These are phyloP conservation scores for Marvania coccoides DNA, from an alignment of 139 green algal genomes.

Conservation along the genomic window DNA sequence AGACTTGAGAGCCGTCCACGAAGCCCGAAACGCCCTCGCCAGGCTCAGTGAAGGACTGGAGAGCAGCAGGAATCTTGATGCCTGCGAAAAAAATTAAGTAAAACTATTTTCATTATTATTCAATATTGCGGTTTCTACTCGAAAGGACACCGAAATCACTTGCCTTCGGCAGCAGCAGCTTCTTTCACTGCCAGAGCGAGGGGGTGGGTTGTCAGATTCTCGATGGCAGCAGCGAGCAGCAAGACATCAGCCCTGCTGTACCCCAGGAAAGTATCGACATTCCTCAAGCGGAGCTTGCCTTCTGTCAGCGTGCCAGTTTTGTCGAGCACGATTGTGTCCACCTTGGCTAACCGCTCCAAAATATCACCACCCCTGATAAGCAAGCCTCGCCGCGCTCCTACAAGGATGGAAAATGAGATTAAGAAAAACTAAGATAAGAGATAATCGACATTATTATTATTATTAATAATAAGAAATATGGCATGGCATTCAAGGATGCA, in stretches of 20 bases:
- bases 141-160: no score
- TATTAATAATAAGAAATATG: no score
- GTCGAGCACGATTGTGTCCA: slow-evolving; percentile 87
- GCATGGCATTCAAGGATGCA: no score
- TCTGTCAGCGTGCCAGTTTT: slow-evolving; percentile 95
- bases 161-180: slow-evolving; percentile 34
- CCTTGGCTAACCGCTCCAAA: slow-evolving; percentile 64
- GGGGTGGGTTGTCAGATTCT: slow-evolving; percentile 71
- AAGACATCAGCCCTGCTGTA: slow-evolving; percentile 24
- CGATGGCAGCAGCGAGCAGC: slow-evolving; percentile 72
- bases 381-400: slow-evolving; percentile 62
- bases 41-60: slow-evolving; percentile 40
- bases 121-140: no score
- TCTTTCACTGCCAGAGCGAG: slow-evolving; percentile 68
- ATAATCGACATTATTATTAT: no score
- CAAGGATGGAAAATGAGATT: not conserved
- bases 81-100: not conserved
- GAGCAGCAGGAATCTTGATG: slow-evolving; percentile 18
- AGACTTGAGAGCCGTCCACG: slow-evolving; percentile 45
- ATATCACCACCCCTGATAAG: slow-evolving; percentile 84
- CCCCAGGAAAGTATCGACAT: not conserved
- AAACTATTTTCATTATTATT: no score
- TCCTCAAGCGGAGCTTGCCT: slow-evolving; percentile 30
- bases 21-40: slow-evolving; percentile 46
- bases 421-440: not conserved